Conservation (phyloP, 164 flowering plant genomes). For the Piper betle region DNA sequence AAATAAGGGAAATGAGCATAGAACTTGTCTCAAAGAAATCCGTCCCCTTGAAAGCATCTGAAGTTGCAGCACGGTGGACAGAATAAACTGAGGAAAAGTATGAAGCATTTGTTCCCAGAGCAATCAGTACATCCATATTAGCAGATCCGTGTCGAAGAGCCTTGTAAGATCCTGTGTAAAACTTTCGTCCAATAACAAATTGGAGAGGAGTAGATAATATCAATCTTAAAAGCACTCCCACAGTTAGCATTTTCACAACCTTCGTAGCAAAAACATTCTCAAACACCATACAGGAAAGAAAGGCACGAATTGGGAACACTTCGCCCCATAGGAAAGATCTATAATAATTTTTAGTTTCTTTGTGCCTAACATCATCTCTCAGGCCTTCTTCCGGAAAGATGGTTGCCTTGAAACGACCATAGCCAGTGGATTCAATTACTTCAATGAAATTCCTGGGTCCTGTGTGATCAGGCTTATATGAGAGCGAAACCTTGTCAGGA, state of each 20-base stretch:
- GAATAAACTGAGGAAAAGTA: slow-evolving; percentile 75
- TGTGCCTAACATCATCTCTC: slow-evolving; percentile 47
- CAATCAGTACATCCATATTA: slow-evolving; percentile 94
- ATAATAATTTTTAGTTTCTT: slow-evolving; percentile 43
- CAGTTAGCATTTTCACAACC: slow-evolving; percentile 54
- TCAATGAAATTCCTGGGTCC: slow-evolving; percentile 77
- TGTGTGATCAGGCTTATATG: slow-evolving; percentile 63
- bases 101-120: slow-evolving; percentile 95
- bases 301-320: slow-evolving; percentile 69
- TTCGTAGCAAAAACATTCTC: slow-evolving; percentile 64
- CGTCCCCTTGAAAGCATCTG: slow-evolving; percentile 65
- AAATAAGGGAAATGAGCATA: slow-evolving; percentile 89
- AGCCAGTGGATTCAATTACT: slow-evolving; percentile 43
- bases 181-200: slow-evolving; percentile 78
- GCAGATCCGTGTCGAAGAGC: slow-evolving; percentile 65
- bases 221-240: slow-evolving; percentile 83
- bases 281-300: slow-evolving; percentile 74
- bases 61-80: slow-evolving; percentile 42
- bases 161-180: slow-evolving; percentile 73
- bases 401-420: slow-evolving; percentile 38
- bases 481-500: slow-evolving; percentile 38
- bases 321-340: slow-evolving; percentile 69
- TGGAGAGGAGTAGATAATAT: slow-evolving; percentile 85
- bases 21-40: slow-evolving; percentile 94
- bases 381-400: slow-evolving; percentile 47